A percentile compares a stretch with the other conserved stretches of the same genome.
phyloP scores from a whole-genome alignment of 352 stramenopile species.

The Phytophthora sojae region DNA sequence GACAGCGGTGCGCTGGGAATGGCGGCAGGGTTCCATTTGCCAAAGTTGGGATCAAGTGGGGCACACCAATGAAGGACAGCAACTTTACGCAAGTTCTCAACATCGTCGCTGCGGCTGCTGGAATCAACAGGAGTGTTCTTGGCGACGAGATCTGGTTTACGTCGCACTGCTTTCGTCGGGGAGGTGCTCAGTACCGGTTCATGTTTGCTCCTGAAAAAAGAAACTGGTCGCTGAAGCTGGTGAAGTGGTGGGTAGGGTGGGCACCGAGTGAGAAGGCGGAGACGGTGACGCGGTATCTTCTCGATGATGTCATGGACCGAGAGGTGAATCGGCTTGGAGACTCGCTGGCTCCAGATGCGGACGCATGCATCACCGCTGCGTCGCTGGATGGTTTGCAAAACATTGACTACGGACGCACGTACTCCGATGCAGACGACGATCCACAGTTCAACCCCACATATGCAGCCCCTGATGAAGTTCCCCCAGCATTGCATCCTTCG shows the following conservation, averaged over 20 bases:
- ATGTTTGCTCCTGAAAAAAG: constrained; percentile 29
- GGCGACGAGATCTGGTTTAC: constrained; percentile 19
- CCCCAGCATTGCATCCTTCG: no score
- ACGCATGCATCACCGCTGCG: not conserved
- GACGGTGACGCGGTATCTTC: not conserved
- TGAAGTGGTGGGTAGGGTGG: constrained; percentile 31
- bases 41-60: constrained; percentile 10
- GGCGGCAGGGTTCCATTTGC: not conserved
- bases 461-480: no score
- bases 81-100: constrained; percentile 25
- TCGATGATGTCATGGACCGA: not conserved
- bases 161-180: constrained; percentile 14
- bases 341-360: not conserved
- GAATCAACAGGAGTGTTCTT: not conserved
- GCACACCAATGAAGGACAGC: constrained; percentile 11
- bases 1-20: not conserved
- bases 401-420: not conserved
- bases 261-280: constrained; percentile 15
- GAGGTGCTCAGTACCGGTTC: constrained; percentile 29
- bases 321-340: not conserved
- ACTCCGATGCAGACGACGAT: not conserved
- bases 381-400: not conserved
- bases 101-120: constrained; percentile 11
- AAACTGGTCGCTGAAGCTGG: constrained; percentile 27
- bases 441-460: no score